phyloP scores from a whole-genome alignment of 2,329 filamentous ascomycete genomes.

The Aaosphaeria pasadenensis region DNA sequence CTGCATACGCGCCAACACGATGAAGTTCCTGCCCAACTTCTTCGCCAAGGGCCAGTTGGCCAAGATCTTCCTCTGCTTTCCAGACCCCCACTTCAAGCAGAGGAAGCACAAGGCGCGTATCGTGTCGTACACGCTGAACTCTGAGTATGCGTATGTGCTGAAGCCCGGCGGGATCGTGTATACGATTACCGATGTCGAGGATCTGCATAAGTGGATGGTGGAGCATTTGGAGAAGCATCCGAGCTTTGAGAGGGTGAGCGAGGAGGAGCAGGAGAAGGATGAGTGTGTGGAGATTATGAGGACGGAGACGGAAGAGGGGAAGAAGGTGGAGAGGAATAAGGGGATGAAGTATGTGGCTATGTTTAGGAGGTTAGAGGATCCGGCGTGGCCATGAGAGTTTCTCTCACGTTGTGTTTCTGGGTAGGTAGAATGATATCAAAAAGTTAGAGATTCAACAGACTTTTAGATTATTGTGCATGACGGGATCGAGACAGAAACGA shows the following conservation, averaged over 20 bases:
- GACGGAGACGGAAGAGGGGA: slow-evolving; percentile 90
- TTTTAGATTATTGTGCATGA: too few species aligned
- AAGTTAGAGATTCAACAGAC: too few species aligned
- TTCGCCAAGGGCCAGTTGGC: slow-evolving; percentile 76
- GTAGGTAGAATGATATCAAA: too few species aligned
- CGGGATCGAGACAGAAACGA: too few species aligned
- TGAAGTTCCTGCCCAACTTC: slow-evolving; percentile 99
- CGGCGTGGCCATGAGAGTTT: slow-evolving; percentile 59
- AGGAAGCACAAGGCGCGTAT: slow-evolving; percentile 97
- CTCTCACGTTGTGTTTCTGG: too few species aligned
- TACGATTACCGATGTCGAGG: slow-evolving; percentile 96
- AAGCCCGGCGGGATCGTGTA: slow-evolving; percentile 83
- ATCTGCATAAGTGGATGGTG: slow-evolving; percentile 91
- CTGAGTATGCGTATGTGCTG: slow-evolving; percentile 89
- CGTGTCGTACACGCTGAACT: slow-evolving; percentile 80
- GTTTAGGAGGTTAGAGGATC: slow-evolving; percentile 77
- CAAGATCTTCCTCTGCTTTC: slow-evolving; percentile 97
- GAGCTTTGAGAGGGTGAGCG: slow-evolving; percentile 72
- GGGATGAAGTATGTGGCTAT: slow-evolving; percentile 89
- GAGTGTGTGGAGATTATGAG: slow-evolving; percentile 72
- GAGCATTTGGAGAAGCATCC: slow-evolving; percentile 75
- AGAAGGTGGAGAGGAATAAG: slow-evolving; percentile 89
- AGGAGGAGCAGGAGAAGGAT: slow-evolving; percentile 66
- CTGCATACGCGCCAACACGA: slow-evolving; percentile 88
- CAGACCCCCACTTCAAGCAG: slow-evolving; percentile 96